Evolutionary conservation across 257 asterid species (phyloP).

Genomic region (Lavandula angustifolia): DNA sequence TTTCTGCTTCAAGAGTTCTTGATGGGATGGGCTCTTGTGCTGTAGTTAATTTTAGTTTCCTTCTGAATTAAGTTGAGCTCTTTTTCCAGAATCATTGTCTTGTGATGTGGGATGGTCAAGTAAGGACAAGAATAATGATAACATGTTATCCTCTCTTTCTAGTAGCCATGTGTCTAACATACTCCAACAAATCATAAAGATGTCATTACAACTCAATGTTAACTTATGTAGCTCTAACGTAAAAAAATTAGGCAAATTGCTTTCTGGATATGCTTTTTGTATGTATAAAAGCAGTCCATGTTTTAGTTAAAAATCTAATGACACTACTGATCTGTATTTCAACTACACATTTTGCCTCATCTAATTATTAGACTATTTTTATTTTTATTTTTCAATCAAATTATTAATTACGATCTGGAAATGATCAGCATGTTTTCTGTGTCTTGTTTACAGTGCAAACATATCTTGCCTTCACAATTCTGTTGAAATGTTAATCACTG

Average conservation of each 20-base stretch:
- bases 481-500: constrained; percentile 6
- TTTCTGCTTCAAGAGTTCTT: constrained; percentile 14
- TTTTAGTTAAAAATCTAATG: background rate
- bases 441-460: constrained; percentile 4
- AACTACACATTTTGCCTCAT: constrained; percentile 1
- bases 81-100: constrained; percentile 21
- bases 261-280: background rate
- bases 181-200: background rate
- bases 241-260: background rate
- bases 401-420: constrained; percentile 4
- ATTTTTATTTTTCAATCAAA: background rate
- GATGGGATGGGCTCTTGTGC: constrained; percentile 5
- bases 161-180: constrained; percentile 6
- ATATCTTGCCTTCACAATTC: constrained; percentile 18
- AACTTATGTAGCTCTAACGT: constrained; percentile 3
- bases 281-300: background rate
- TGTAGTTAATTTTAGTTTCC: constrained; percentile 16
- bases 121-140: constrained; percentile 7
- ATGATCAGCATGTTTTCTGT: background rate
- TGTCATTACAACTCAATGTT: constrained; percentile 12
- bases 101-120: constrained; percentile 26
- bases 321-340: background rate
- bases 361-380: background rate
- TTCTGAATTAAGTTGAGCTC: constrained; percentile 16
- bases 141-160: background rate